A percentile compares a stretch with the other conserved stretches of the same genome.
Conservation (phyloP, 2,329 filamentous ascomycete species). For the Mariannaea elegans region DNA sequence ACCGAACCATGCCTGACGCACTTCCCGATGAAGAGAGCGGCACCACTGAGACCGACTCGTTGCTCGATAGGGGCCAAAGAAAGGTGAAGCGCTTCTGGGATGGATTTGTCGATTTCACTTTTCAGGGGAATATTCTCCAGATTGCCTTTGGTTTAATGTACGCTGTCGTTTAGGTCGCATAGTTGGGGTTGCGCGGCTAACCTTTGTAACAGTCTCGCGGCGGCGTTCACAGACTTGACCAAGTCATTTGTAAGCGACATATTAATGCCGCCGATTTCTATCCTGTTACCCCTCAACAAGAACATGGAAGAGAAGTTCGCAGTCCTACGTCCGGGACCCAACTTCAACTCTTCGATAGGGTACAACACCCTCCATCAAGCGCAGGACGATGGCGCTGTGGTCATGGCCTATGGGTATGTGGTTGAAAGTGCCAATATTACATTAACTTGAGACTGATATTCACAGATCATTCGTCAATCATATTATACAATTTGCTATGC, state of each 20-base stretch:
- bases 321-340: constrained; percentile 66
- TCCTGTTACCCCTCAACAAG: constrained; percentile 73
- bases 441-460: neutral
- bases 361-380: constrained; percentile 78
- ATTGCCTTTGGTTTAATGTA: constrained; percentile 81
- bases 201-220: constrained; percentile 63
- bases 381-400: constrained; percentile 74
- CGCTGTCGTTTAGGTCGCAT: constrained; percentile 34
- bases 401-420: constrained; percentile 74
- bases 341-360: constrained; percentile 59
- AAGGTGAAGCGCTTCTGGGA: constrained; percentile 63
- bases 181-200: neutral
- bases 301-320: constrained; percentile 81
- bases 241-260: constrained; percentile 78
- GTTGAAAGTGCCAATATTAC: neutral
- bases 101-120: constrained; percentile 76
- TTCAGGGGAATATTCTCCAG: constrained; percentile 78
- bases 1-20: constrained; percentile 39
- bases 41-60: constrained; percentile 44
- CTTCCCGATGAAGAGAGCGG: constrained; percentile 48
- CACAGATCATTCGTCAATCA: constrained; percentile 68
- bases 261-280: constrained; percentile 73
- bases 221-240: constrained; percentile 75
- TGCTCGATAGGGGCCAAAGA: constrained; percentile 58
- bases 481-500: constrained; percentile 70